These are phyloP conservation scores for Saccharomyces kudriavzevii DNA, from an alignment of 805 yeast genomes.

Conservation along the genomic window DNA sequence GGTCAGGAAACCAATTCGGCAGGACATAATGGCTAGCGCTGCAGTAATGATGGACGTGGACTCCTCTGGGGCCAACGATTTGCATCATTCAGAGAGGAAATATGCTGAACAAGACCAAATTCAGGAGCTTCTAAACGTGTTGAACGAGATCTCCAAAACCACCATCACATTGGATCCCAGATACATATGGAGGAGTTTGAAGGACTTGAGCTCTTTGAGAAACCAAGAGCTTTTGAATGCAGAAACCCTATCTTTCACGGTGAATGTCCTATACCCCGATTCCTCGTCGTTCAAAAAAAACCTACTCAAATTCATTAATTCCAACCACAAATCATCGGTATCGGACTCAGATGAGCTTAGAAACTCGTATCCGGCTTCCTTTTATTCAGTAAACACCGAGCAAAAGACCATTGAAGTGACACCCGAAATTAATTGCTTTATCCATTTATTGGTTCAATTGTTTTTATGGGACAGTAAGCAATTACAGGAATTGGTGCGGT, in stretches of 20 bases:
- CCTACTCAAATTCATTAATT: constrained; percentile 35
- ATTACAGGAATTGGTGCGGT: constrained; percentile 40
- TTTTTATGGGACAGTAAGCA: constrained; percentile 59
- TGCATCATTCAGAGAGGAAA: constrained; percentile 20
- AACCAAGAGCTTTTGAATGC: constrained; percentile 41
- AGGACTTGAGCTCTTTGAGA: constrained; percentile 73
- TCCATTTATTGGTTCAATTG: constrained; percentile 72
- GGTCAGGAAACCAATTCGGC: neutral
- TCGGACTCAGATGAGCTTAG: constrained; percentile 31
- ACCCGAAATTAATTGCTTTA: constrained; percentile 75
- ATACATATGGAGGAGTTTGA: constrained; percentile 74
- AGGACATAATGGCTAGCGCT: constrained; percentile 7
- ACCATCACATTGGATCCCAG: constrained; percentile 75
- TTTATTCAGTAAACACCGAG: constrained; percentile 24
- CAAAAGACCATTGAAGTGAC: constrained; percentile 35
- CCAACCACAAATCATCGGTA: constrained; percentile 29
- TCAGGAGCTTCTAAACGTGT: constrained; percentile 26
- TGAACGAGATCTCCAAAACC: constrained; percentile 42
- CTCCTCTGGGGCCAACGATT: constrained; percentile 11
- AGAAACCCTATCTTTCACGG: constrained; percentile 45
- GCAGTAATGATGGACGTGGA: constrained; percentile 23
- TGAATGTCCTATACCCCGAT: constrained; percentile 48
- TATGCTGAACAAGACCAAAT: constrained; percentile 28
- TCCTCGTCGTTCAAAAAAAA: constrained; percentile 36
- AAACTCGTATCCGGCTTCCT: constrained; percentile 26